phyloP scores from a whole-genome alignment of 768 basidiomycete genomes.

The Tephrocybe sp. region DNA sequence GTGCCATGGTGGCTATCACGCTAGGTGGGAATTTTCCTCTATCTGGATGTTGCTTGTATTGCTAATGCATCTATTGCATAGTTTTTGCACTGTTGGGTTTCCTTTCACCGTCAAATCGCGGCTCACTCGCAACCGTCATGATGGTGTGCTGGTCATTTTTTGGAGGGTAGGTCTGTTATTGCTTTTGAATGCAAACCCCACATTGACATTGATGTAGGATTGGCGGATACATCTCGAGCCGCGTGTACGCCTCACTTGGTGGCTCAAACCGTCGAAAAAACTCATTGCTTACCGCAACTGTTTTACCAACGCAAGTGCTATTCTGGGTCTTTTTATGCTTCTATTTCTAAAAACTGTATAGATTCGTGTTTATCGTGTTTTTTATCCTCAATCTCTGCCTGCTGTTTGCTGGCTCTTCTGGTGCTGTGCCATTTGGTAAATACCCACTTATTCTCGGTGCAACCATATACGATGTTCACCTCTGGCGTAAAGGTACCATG shows the following conservation, averaged over 20 bases:
- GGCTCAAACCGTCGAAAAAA: conserved; percentile 79
- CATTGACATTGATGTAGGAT: conserved; percentile 44
- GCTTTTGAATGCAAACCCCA: background rate
- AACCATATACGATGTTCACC: background rate
- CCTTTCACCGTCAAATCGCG: conserved; percentile 93
- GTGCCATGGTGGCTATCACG: conserved; percentile 84
- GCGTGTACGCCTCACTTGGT: conserved; percentile 77
- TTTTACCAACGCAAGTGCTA: conserved; percentile 73
- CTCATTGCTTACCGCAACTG: conserved; percentile 82
- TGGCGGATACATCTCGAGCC: conserved; percentile 84
- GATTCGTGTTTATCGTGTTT: conserved; percentile 78
- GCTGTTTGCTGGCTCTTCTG: conserved; percentile 80
- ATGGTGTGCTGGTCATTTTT: conserved; percentile 95
- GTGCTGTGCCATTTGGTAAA: conserved; percentile 91
- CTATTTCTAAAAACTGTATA: conserved; percentile 28
- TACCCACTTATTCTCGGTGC: background rate
- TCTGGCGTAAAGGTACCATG: conserved; percentile 61
- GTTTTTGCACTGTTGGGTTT: conserved; percentile 93
- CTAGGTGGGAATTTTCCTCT: conserved; percentile 46
- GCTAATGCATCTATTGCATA: conserved; percentile 25
- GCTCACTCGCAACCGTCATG: conserved; percentile 91
- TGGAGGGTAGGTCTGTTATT: conserved; percentile 54
- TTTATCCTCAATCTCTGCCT: conserved; percentile 93
- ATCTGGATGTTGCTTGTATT: background rate
- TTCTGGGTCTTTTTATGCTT: too few relatives aligned